phyloP scores from a whole-genome alignment of 306 rosid genomes.

The Vigna hirtella region DNA sequence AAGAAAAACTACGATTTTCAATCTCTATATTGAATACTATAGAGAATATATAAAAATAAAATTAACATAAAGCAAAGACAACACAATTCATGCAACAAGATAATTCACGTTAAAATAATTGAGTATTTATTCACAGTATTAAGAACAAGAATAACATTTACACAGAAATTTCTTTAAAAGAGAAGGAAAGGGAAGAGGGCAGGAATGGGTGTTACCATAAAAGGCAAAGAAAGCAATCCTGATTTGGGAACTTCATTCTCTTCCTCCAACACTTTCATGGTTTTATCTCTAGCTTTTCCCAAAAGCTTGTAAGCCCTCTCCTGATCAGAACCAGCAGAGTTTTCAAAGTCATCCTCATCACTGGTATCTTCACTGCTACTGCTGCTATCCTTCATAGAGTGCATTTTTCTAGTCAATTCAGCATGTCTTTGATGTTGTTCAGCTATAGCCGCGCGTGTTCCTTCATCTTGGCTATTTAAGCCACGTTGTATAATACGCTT shows the following conservation, averaged over 20 bases:
- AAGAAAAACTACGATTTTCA: constrained; percentile 29
- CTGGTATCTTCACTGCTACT: constrained; percentile 74
- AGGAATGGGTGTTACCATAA: constrained; percentile 73
- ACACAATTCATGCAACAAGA: neutral
- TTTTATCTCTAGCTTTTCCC: constrained; percentile 77
- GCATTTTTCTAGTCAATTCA: constrained; percentile 80
- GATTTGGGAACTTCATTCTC: constrained; percentile 80
- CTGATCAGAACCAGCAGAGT: constrained; percentile 57
- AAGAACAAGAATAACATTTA: constrained; percentile 26
- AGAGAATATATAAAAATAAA: neutral
- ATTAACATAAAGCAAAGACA: neutral
- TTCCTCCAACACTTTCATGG: constrained; percentile 64
- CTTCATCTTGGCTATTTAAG: constrained; percentile 81
- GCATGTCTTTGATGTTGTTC: constrained; percentile 75
- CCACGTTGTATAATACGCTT: constrained; percentile 76
- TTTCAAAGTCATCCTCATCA: constrained; percentile 66
- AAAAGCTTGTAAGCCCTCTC: constrained; percentile 64
- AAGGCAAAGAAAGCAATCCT: constrained; percentile 85
- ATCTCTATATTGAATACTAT: constrained; percentile 26
- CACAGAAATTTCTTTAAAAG: constrained; percentile 4
- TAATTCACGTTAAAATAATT: neutral
- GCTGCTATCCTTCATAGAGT: constrained; percentile 71
- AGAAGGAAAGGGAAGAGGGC: constrained; percentile 1
- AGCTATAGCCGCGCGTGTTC: constrained; percentile 84
- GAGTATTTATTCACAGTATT: constrained; percentile 2